These are phyloP conservation scores for Plasmodium sp. DNA, from an alignment of 169 alveolate species.

Conservation along the genomic window DNA sequence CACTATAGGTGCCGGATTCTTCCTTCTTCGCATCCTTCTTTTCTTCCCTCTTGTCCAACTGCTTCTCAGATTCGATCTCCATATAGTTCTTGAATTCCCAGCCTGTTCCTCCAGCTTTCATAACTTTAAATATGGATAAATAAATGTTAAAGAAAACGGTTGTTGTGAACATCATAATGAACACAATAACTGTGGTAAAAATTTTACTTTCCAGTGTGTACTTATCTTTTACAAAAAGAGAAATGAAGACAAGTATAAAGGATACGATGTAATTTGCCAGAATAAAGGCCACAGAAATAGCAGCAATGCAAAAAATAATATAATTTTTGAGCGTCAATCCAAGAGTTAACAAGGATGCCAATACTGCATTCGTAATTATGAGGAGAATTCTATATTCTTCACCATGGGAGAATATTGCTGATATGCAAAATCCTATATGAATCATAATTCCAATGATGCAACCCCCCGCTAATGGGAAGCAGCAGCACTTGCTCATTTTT, in stretches of 20 bases:
- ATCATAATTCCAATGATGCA: constrained; percentile 12
- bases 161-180: neutral
- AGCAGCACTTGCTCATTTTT: constrained; percentile 16
- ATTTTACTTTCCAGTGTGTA: neutral
- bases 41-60: neutral
- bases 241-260: neutral
- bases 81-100: constrained; percentile 59
- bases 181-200: neutral
- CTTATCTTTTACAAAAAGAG: neutral
- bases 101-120: constrained; percentile 61
- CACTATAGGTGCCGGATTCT: neutral
- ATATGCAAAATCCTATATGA: neutral
- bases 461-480: constrained; percentile 58
- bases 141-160: constrained; percentile 10
- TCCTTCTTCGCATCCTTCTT: neutral
- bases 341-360: constrained; percentile 2
- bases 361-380: neutral
- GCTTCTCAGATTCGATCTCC: neutral
- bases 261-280: neutral
- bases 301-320: constrained; percentile 41
- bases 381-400: neutral
- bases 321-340: constrained; percentile 35
- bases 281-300: constrained; percentile 1
- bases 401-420: constrained; percentile 5
- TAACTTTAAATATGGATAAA: constrained; percentile 12